These are phyloP conservation scores for Ensete ventricosum DNA, from an alignment of 176 grass and related monocot genomes.

Conservation along the genomic window DNA sequence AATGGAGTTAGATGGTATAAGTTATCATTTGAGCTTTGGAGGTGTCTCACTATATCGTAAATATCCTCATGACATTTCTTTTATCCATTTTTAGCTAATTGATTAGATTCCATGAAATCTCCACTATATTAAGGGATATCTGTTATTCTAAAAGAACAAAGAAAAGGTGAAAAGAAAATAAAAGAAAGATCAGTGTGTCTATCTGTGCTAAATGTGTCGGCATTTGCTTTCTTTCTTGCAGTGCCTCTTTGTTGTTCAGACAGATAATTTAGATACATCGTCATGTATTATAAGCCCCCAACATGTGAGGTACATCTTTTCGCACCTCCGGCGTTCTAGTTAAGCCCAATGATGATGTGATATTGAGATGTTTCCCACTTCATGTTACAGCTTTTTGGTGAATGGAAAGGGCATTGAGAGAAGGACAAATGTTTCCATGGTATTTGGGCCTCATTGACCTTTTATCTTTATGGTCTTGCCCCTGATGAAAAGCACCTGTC, in stretches of 20 bases:
- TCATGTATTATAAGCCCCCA: conserved; percentile 68
- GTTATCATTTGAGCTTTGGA: too few relatives aligned
- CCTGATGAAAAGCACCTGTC: conserved; percentile 1
- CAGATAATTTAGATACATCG: conserved; percentile 66
- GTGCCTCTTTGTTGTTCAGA: conserved; percentile 67
- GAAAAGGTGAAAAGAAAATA: too few relatives aligned
- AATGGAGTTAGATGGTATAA: too few relatives aligned
- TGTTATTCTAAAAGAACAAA: background rate
- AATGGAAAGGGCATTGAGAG: conserved; percentile 86
- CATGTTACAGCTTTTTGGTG: conserved; percentile 68
- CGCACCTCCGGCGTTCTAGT: conserved; percentile 6
- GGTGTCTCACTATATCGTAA: too few relatives aligned
- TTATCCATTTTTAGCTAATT: background rate
- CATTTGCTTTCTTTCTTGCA: conserved; percentile 23
- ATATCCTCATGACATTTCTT: too few relatives aligned
- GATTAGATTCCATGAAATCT: background rate
- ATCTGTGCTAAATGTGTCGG: too few relatives aligned
- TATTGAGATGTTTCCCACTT: conserved; percentile 6
- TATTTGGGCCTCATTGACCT: conserved; percentile 28
- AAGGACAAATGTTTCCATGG: conserved; percentile 85
- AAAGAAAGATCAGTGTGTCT: too few relatives aligned
- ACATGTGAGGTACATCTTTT: conserved; percentile 66
- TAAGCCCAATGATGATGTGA: conserved; percentile 8
- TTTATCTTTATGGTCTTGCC: conserved; percentile 3
- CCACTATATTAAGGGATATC: background rate